Base-by-base conservation (phyloP, 768 basidiomycete species). In the Mycena galericulata region DNA sequence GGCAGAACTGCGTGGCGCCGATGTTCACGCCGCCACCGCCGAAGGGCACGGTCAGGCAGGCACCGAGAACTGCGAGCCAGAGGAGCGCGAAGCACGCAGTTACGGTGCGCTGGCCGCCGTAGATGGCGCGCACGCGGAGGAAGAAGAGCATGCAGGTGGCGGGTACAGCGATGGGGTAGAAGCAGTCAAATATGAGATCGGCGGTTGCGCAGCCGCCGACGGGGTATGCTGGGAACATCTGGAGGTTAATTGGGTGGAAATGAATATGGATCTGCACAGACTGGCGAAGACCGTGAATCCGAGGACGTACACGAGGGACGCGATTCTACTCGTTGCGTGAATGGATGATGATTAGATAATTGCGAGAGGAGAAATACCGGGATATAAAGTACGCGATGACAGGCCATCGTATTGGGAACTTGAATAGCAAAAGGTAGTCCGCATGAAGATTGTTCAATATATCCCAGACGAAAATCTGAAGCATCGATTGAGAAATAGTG, bases 381-480 rank as follows among this genome's bases (percentile, higher is more conserved):
- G 79, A 79, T 24, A 80, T 18, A 54, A 79, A 71, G 63, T 81
- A 82, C 0, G 73, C 47, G 11, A 75, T 38, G 4, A 75, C 75
- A 26, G 76, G 72, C 11, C 73, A 6, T 26, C 73, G 40, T 30
- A 74, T 50, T 45, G 65, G 43, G 61, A 50, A 30, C 43, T 63
- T 68, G 55, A 67, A 73, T 11, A 77, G 17, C 7, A 81, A 62
- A 17, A 50, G 58, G 20, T 74, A 74, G 38, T 82, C 80, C 3
- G 74, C 72, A 26, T 71, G 71, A 4, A 79, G 47, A 27, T 75
- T 74, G 8, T 72, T 57, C 4, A 79, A 69, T 12, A 79, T 73
- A 55, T 81, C 79, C 80, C 80, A 82, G 34, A 76, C 59, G 43
- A 75, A 63, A 7, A 77, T 74, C 78, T 80, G n/a, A n/a, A n/a